phyloP scores from a whole-genome alignment of 169 alveolate genomes.

The Perkinsus olseni region DNA sequence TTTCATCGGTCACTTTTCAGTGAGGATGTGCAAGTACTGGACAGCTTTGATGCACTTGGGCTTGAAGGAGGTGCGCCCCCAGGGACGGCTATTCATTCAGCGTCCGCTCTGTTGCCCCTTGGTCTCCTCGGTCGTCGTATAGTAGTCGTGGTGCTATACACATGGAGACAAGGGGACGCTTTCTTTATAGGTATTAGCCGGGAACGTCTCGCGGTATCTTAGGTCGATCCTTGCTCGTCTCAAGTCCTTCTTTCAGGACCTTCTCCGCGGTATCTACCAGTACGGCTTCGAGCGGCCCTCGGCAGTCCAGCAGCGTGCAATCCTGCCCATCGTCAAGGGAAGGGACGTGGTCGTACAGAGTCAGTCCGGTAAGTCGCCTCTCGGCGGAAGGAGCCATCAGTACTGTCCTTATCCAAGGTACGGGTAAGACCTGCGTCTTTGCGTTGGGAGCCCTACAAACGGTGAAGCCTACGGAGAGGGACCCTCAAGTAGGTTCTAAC shows the following conservation, averaged over 20 bases:
- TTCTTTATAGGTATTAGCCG: background rate
- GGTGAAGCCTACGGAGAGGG: constrained; percentile 68
- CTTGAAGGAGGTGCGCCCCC: background rate
- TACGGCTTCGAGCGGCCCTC: constrained; percentile 99
- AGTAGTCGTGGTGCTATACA: background rate
- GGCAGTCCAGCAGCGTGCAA: constrained; percentile 97
- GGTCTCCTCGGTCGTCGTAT: background rate
- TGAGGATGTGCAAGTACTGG: background rate
- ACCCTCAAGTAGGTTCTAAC: constrained; percentile 58
- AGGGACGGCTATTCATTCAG: background rate
- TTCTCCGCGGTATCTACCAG: constrained; percentile 91
- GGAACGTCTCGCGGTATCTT: too few species aligned
- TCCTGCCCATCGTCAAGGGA: constrained; percentile 91
- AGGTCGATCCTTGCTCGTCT: background rate
- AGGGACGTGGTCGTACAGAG: constrained; percentile 94
- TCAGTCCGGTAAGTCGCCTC: constrained; percentile 63
- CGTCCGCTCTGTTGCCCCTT: background rate
- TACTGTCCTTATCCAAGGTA: constrained; percentile 32
- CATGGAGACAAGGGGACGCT: background rate
- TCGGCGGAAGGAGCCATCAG: constrained; percentile 2
- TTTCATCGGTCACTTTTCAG: background rate
- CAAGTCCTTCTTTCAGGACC: constrained; percentile 46
- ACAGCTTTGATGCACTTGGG: background rate
- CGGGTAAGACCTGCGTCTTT: constrained; percentile 98
- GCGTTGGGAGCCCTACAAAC: constrained; percentile 90